Evolutionary conservation across 495 filamentous ascomycete genomes (phyloP).

Genomic region (Aspergillus cristatus): DNA sequence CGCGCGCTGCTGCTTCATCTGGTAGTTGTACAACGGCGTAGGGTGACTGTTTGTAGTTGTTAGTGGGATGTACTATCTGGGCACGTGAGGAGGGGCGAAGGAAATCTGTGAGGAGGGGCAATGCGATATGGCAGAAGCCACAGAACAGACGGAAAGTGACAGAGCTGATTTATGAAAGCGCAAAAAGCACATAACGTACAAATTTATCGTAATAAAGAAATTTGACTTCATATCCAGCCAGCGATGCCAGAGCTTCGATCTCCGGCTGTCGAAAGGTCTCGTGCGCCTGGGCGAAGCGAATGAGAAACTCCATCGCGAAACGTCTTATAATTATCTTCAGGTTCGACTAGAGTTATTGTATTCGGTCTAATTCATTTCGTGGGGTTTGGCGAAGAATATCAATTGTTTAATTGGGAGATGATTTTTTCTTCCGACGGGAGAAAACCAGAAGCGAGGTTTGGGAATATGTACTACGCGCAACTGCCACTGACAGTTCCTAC

Average conservation of each 20-base stretch:
- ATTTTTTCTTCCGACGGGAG: no score
- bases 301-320: slow-evolving; percentile 62
- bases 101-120: no score
- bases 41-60: slow-evolving; percentile 55
- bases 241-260: slow-evolving; percentile 67
- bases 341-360: background rate
- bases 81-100: background rate
- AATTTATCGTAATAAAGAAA: slow-evolving; percentile 61
- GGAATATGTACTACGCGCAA: no score
- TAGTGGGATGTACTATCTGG: slow-evolving; percentile 9
- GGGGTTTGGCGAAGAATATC: no score
- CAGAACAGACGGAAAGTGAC: slow-evolving; percentile 2
- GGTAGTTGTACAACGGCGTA: slow-evolving; percentile 70
- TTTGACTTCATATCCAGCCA: slow-evolving; percentile 58
- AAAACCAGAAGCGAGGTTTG: no score
- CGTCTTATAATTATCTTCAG: no score
- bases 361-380: no score
- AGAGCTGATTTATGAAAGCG: background rate
- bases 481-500: no score
- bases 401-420: no score
- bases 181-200: slow-evolving; percentile 40
- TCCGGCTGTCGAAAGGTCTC: slow-evolving; percentile 85
- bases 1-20: slow-evolving; percentile 53
- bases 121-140: background rate
- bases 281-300: slow-evolving; percentile 83